Percentiles rank a stretch among this genome's conserved stretches.
phyloP scores from a whole-genome alignment of 352 stramenopile genomes.

The Phytopythium aichiense region DNA sequence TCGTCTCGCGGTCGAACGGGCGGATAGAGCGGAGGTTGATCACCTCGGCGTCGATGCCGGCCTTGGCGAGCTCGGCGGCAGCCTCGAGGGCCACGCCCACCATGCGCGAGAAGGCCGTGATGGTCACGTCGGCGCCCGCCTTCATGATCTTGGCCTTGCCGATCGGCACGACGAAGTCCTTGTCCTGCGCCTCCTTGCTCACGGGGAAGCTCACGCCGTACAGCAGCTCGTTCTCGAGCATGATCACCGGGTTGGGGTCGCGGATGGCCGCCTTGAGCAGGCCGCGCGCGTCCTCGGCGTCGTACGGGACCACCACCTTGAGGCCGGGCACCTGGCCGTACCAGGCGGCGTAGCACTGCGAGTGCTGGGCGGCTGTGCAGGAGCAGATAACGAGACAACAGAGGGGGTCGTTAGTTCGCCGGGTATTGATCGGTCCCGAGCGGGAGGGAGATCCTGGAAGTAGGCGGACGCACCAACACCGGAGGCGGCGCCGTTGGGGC shows the following conservation, averaged over 20 bases:
- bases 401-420: not conserved
- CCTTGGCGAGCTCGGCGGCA: constrained; percentile 90
- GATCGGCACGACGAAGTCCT: constrained; percentile 98
- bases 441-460: not conserved
- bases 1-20: constrained; percentile 96
- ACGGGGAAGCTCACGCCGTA: constrained; percentile 98
- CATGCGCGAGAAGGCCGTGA: constrained; percentile 97
- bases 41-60: constrained; percentile 96
- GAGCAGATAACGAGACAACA: constrained; percentile 2
- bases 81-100: constrained; percentile 96
- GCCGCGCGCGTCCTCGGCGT: constrained; percentile 97
- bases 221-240: constrained; percentile 99
- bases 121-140: constrained; percentile 95
- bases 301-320: constrained; percentile 98
- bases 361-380: constrained; percentile 94
- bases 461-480: constrained; percentile 84
- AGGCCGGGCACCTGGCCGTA: constrained; percentile 97
- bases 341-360: constrained; percentile 99
- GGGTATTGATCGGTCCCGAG: no score
- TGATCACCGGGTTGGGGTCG: constrained; percentile 98
- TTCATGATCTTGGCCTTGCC: constrained; percentile 99
- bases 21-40: constrained; percentile 93
- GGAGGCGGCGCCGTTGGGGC: constrained; percentile 97
- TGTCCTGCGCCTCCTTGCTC: constrained; percentile 94
- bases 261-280: constrained; percentile 99